phyloP scores from a whole-genome alignment of 345 rosid species.

The Melastoma malabathricum region DNA sequence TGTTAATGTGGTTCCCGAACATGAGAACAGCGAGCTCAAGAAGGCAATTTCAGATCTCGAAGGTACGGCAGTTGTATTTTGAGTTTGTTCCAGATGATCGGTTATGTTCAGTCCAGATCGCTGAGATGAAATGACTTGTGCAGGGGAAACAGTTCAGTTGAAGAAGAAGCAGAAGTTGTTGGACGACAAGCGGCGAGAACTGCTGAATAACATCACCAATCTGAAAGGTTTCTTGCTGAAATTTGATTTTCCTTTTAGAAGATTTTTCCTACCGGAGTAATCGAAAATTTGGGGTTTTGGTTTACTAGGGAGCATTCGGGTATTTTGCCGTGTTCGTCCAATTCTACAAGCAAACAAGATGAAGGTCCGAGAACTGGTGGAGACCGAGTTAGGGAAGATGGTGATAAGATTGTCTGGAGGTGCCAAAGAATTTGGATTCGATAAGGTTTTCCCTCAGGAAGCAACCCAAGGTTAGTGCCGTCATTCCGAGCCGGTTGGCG shows the following conservation, averaged over 20 bases:
- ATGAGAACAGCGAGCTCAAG: constrained; percentile 50
- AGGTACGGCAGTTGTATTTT: constrained; percentile 19
- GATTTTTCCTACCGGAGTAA: not conserved
- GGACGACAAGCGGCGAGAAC: constrained; percentile 46
- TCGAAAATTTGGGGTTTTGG: not conserved
- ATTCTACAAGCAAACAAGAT: constrained; percentile 30
- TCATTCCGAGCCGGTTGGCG: not conserved
- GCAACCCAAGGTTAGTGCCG: constrained; percentile 62
- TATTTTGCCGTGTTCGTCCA: constrained; percentile 75
- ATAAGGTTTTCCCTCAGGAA: constrained; percentile 54
- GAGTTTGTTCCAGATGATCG: not conserved
- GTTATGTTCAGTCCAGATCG: too few species aligned
- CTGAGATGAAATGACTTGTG: constrained; percentile 7
- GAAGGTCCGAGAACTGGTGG: constrained; percentile 33
- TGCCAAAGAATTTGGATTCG: constrained; percentile 59
- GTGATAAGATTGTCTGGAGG: constrained; percentile 40
- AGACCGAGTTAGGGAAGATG: constrained; percentile 29
- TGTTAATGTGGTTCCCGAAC: constrained; percentile 73
- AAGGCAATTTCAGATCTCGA: constrained; percentile 37
- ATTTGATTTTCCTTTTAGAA: too few species aligned
- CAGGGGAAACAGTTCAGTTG: constrained; percentile 46
- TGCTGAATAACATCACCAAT: constrained; percentile 59
- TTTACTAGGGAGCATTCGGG: constrained; percentile 70
- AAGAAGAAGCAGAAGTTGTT: constrained; percentile 45
- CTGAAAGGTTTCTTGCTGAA: constrained; percentile 37